Percentiles rank a stretch among this genome's conserved stretches.
Conservation (phyloP, 352 stramenopile genomes). For the Globisporangium nagaii region DNA sequence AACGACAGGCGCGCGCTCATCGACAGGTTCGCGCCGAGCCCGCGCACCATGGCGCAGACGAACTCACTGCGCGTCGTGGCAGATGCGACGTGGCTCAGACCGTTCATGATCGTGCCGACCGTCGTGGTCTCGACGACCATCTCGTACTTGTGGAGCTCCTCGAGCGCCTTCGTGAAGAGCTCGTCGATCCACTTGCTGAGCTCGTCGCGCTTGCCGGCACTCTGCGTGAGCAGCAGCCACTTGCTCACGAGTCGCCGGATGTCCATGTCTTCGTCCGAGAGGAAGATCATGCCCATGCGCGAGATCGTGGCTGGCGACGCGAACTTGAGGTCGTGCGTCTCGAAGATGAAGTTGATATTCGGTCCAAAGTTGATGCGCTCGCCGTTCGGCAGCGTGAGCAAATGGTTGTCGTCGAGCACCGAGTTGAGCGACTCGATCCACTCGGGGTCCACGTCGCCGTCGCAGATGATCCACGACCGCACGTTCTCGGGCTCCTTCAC, state of each 20-base stretch:
- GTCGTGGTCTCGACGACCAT: conserved; percentile 90
- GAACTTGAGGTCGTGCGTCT: conserved; percentile 93
- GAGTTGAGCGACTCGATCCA: conserved; percentile 97
- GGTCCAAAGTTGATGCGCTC: conserved; percentile 93
- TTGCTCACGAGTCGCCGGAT: conserved; percentile 74
- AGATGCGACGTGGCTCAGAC: conserved; percentile 79
- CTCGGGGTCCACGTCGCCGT: conserved; percentile 94
- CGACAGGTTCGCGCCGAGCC: conserved; percentile 89
- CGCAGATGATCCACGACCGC: conserved; percentile 93
- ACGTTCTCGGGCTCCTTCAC: conserved; percentile 88
- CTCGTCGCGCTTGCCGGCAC: conserved; percentile 37
- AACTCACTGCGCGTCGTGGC: conserved; percentile 82
- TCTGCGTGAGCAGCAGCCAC: conserved; percentile 71
- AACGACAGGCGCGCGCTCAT: conserved; percentile 73
- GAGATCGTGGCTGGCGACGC: conserved; percentile 95
- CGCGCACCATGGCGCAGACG: conserved; percentile 88
- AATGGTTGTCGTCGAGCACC: conserved; percentile 94
- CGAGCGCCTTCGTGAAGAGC: conserved; percentile 84
- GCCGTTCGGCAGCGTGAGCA: conserved; percentile 94
- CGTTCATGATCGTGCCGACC: conserved; percentile 92
- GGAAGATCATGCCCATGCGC: conserved; percentile 96
- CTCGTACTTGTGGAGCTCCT: conserved; percentile 85
- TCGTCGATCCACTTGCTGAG: conserved; percentile 90
- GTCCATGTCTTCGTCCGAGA: conserved; percentile 89
- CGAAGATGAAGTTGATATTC: conserved; percentile 97